phyloP scores from a whole-genome alignment of 805 yeast genomes.

The Myxozyma kluyveri region DNA sequence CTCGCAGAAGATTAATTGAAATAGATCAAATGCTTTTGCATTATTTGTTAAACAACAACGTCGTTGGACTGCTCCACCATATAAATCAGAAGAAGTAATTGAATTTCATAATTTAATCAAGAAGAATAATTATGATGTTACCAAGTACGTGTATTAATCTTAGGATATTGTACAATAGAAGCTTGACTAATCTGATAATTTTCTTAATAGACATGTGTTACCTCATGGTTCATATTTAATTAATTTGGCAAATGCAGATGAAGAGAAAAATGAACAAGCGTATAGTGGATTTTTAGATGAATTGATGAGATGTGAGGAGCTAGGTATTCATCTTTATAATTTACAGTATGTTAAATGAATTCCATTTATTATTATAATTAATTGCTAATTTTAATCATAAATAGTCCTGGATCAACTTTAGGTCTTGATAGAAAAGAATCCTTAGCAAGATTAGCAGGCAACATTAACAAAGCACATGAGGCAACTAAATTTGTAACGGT shows the following conservation, averaged over 20 bases:
- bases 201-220: conserved; percentile 53
- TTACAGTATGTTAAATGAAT: conserved; percentile 50
- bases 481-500: conserved; percentile 78
- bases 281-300: conserved; percentile 81
- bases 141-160: conserved; percentile 39
- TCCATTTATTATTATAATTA: not conserved
- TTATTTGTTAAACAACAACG: conserved; percentile 86
- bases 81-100: conserved; percentile 61
- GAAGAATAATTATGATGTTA: conserved; percentile 63
- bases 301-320: conserved; percentile 75
- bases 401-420: conserved; percentile 68
- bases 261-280: conserved; percentile 72
- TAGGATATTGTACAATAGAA: not conserved
- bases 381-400: not conserved
- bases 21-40: conserved; percentile 77
- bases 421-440: conserved; percentile 68
- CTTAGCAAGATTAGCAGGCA: conserved; percentile 65
- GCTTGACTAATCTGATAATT: not conserved
- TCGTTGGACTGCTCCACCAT: conserved; percentile 83
- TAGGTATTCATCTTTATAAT: conserved; percentile 82
- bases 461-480: conserved; percentile 72
- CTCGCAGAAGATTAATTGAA: not conserved
- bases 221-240: conserved; percentile 96
- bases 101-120: conserved; percentile 65
- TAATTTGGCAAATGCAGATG: conserved; percentile 87